These are phyloP conservation scores for Albifimbria verrucaria DNA, from an alignment of 2,329 filamentous ascomycete genomes.

Conservation along the genomic window DNA sequence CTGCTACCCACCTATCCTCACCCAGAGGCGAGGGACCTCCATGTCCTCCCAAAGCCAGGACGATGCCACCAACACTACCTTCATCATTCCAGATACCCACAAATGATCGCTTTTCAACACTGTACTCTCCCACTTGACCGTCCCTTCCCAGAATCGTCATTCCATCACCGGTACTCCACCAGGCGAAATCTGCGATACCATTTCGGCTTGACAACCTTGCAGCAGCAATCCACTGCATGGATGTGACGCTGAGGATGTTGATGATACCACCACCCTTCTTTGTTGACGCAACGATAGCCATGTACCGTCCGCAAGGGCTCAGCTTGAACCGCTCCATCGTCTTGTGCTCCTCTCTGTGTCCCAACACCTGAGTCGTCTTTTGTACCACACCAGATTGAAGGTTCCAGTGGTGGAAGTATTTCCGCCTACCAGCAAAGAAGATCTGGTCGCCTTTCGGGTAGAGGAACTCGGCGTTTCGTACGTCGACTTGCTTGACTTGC, in stretches of 20 bases:
- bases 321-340: conserved; percentile 89
- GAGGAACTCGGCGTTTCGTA: conserved; percentile 80
- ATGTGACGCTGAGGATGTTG: conserved; percentile 76
- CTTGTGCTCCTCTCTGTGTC: conserved; percentile 77
- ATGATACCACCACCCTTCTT: conserved; percentile 85
- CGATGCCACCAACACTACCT: conserved; percentile 81
- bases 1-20: conserved; percentile 81
- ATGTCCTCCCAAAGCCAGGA: conserved; percentile 72
- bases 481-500: conserved; percentile 78
- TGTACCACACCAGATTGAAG: conserved; percentile 76
- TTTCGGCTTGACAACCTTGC: conserved; percentile 77
- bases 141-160: conserved; percentile 80
- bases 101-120: conserved; percentile 63
- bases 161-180: conserved; percentile 84
- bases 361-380: conserved; percentile 73
- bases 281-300: conserved; percentile 76
- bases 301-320: conserved; percentile 80
- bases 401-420: conserved; percentile 95
- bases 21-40: conserved; percentile 62
- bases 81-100: conserved; percentile 86
- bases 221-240: conserved; percentile 83
- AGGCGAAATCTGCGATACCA: conserved; percentile 85
- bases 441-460: conserved; percentile 71
- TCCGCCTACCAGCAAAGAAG: conserved; percentile 82
- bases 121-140: conserved; percentile 89